Evolutionary conservation across 1,139 yeast genomes (phyloP).

Genomic region (Nakaseomyces uthaithaninus): DNA sequence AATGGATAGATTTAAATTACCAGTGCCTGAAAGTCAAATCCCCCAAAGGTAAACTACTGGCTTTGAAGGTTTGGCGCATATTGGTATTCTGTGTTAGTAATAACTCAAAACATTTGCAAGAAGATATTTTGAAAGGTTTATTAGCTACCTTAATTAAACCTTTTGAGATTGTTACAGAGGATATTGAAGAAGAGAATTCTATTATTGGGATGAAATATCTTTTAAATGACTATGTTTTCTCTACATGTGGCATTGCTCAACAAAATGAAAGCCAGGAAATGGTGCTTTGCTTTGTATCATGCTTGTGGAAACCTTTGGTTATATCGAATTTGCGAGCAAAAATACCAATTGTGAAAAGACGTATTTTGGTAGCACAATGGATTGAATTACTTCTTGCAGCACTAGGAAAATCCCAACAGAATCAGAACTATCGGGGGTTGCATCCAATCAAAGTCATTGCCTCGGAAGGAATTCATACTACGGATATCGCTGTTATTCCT

Average conservation of each 20-base stretch:
- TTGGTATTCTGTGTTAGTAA: slow-evolving; percentile 19
- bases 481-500: slow-evolving; percentile 13
- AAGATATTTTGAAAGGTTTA: slow-evolving; percentile 7
- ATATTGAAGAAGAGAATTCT: slow-evolving; percentile 6
- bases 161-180: slow-evolving; percentile 10
- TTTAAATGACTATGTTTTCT: slow-evolving; percentile 16
- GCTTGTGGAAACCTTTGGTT: slow-evolving; percentile 16
- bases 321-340: slow-evolving; percentile 11
- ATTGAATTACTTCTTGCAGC: slow-evolving; percentile 9
- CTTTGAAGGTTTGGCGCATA: slow-evolving; percentile 28
- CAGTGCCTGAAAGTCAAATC: slow-evolving; percentile 14
- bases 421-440: slow-evolving; percentile 9
- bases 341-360: slow-evolving; percentile 9
- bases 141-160: slow-evolving; percentile 15
- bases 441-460: slow-evolving; percentile 20
- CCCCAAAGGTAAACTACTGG: slow-evolving; percentile 13
- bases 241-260: slow-evolving; percentile 8
- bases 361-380: slow-evolving; percentile 9
- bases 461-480: slow-evolving; percentile 15
- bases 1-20: slow-evolving; percentile 23
- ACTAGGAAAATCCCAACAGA: slow-evolving; percentile 8
- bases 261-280: slow-evolving; percentile 6
- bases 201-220: slow-evolving; percentile 9
- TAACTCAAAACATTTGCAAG: slow-evolving; percentile 9
- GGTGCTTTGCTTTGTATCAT: neutral